Conservation (phyloP, 2,329 filamentous ascomycete species). For the Venturia asperata region DNA sequence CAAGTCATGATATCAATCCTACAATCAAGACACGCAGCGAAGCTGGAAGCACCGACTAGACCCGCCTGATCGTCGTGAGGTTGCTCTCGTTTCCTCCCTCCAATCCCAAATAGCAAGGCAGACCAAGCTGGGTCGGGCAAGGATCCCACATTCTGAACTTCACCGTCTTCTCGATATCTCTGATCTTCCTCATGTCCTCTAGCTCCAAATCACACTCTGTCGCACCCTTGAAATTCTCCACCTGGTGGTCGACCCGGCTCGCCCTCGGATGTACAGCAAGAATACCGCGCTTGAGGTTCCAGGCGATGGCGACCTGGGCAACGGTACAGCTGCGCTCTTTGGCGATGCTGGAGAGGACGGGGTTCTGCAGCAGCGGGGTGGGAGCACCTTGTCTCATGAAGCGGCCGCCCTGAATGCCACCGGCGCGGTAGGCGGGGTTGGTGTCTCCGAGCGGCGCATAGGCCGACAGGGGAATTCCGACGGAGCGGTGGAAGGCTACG, state of each 20-base stretch:
- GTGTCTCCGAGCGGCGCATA: slow-evolving; percentile 18
- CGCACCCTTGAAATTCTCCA: slow-evolving; percentile 29
- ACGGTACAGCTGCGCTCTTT: slow-evolving; percentile 45
- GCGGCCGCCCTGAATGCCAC: slow-evolving; percentile 22
- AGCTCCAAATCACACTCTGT: slow-evolving; percentile 52
- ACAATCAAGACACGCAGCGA: no score
- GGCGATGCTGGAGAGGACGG: slow-evolving; percentile 42
- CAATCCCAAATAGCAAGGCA: slow-evolving; percentile 11
- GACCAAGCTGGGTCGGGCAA: neutral
- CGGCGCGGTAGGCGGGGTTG: slow-evolving; percentile 41
- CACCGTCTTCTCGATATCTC: slow-evolving; percentile 51
- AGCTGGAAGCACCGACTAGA: neutral
- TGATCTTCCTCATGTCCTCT: slow-evolving; percentile 52
- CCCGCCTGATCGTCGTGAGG: neutral
- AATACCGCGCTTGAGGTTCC: slow-evolving; percentile 47
- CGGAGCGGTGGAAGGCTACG: slow-evolving; percentile 40
- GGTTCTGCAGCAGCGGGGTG: slow-evolving; percentile 46
- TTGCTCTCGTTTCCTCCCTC: slow-evolving; percentile 11
- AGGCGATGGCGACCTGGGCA: slow-evolving; percentile 48
- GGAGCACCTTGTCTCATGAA: slow-evolving; percentile 34
- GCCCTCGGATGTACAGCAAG: slow-evolving; percentile 47
- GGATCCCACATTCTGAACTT: slow-evolving; percentile 41
- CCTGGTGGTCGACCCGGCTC: slow-evolving; percentile 35
- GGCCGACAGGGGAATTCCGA: slow-evolving; percentile 15
- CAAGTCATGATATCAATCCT: no score